Evolutionary conservation across 148 eudicot species (phyloP).

Genomic region (Beta vulgaris): DNA sequence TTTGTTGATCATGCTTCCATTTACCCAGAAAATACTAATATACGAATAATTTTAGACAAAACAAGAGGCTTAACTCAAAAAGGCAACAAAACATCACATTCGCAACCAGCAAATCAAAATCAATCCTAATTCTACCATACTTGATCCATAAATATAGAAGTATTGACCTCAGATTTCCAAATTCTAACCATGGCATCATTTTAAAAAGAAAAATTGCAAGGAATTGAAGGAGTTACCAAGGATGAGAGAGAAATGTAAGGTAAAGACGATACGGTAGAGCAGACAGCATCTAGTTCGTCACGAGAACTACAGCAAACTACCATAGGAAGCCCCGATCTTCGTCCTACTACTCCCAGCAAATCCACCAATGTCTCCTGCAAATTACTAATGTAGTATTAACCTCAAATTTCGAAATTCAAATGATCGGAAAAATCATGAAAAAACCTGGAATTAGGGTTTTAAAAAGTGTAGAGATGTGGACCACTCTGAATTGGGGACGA

Average conservation of each 20-base stretch:
- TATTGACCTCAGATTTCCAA: too few species aligned
- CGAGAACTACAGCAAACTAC: conserved; percentile 84
- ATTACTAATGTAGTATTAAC: not conserved
- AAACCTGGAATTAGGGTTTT: conserved; percentile 31
- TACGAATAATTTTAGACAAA: too few species aligned
- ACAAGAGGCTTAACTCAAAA: not conserved
- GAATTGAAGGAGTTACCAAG: conserved; percentile 9
- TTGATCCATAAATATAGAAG: not conserved
- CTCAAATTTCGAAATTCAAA: not conserved
- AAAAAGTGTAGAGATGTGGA: conserved; percentile 3
- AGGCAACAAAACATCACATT: not conserved
- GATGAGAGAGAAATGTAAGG: conserved; percentile 55
- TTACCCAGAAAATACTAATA: too few species aligned
- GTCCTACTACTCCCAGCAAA: conserved; percentile 69
- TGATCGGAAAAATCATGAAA: not conserved
- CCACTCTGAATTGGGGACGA: conserved; percentile 76
- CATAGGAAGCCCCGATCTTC: conserved; percentile 63
- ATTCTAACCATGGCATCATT: too few species aligned
- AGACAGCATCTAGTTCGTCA: conserved; percentile 83
- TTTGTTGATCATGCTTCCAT: too few species aligned
- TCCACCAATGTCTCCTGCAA: conserved; percentile 81
- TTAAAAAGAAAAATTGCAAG: not conserved
- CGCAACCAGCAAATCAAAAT: not conserved
- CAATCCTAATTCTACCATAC: too few species aligned
- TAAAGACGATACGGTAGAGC: conserved; percentile 58